A percentile compares a stretch with the other conserved stretches of the same genome.
Evolutionary conservation across 2,329 filamentous ascomycete genomes (phyloP).

Genomic region (Claviceps africana): DNA sequence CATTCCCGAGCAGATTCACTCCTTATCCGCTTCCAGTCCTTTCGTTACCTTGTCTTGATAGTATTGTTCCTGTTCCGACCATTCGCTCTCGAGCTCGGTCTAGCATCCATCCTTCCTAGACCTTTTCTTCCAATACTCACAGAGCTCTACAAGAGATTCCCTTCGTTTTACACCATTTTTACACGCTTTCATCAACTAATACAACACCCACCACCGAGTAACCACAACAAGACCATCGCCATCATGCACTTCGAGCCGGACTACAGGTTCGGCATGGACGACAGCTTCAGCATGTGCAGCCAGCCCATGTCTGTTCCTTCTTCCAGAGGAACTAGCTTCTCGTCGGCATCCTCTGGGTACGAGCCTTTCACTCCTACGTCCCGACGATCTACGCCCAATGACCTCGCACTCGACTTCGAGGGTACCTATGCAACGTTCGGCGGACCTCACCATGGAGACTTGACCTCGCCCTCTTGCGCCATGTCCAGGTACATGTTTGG

Average conservation of each 20-base stretch:
- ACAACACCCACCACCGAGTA: too few species aligned
- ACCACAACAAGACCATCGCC: conserved; percentile 8
- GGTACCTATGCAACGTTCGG: conserved; percentile 15
- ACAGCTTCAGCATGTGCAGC: conserved; percentile 24
- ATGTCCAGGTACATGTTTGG: conserved; percentile 22
- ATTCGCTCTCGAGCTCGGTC: not conserved
- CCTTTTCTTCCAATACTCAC: not conserved
- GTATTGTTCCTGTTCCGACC: conserved; percentile 1
- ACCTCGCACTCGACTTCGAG: conserved; percentile 24
- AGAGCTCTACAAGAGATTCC: conserved; percentile 2
- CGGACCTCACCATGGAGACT: conserved; percentile 15
- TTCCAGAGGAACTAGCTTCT: conserved; percentile 24
- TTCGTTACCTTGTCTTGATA: conserved; percentile 6
- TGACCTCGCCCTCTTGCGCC: conserved; percentile 22
- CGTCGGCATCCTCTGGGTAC: conserved; percentile 26
- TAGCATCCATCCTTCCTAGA: not conserved
- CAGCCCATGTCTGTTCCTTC: conserved; percentile 23
- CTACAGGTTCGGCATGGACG: conserved; percentile 26
- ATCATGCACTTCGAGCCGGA: conserved; percentile 26
- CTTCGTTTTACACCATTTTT: not conserved
- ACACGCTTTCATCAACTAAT: too few species aligned
- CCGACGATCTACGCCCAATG: conserved; percentile 28
- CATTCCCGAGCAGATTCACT: conserved; percentile 21
- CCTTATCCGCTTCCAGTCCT: conserved; percentile 4
- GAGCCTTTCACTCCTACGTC: conserved; percentile 31